Evolutionary conservation across 108 stramenopile genomes (phyloP).

Genomic region (Nitzschia inconspicua): DNA sequence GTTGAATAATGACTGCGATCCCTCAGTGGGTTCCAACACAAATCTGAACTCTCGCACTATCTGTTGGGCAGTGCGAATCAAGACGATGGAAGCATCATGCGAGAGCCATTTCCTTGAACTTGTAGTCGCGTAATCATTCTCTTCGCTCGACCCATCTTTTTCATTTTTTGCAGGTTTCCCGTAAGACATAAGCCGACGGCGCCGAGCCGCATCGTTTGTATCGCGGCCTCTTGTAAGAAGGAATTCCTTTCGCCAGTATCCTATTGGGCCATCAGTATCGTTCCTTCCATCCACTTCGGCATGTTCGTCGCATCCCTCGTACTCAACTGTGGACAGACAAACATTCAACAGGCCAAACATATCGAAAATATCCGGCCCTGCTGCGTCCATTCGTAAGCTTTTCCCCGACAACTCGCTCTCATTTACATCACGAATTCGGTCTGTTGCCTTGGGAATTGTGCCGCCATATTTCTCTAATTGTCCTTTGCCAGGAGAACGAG

Average conservation of each 20-base stretch:
- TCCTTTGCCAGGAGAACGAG: constrained; percentile 53
- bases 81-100: constrained; percentile 75
- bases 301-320: constrained; percentile 65
- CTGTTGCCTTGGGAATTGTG: constrained; percentile 13
- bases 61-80: constrained; percentile 68
- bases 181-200: constrained; percentile 9
- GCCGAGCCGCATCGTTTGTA: constrained; percentile 27
- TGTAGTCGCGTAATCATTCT: constrained; percentile 41
- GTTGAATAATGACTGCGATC: constrained; percentile 38
- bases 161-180: constrained; percentile 6
- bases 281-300: constrained; percentile 20
- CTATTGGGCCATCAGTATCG: constrained; percentile 18
- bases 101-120: constrained; percentile 75
- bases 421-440: constrained; percentile 3
- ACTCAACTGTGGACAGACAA: constrained; percentile 72
- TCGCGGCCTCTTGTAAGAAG: constrained; percentile 41
- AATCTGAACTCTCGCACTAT: constrained; percentile 68
- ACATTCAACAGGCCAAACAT: constrained; percentile 79
- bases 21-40: constrained; percentile 50
- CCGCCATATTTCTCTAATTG: constrained; percentile 53
- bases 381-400: too few relatives aligned
- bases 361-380: constrained; percentile 64
- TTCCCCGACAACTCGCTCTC: constrained; percentile 6
- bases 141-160: background rate
- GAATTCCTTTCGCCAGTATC: constrained; percentile 61